Evolutionary conservation across 257 asterid genomes (phyloP).

Genomic region (Mitragyna speciosa): DNA sequence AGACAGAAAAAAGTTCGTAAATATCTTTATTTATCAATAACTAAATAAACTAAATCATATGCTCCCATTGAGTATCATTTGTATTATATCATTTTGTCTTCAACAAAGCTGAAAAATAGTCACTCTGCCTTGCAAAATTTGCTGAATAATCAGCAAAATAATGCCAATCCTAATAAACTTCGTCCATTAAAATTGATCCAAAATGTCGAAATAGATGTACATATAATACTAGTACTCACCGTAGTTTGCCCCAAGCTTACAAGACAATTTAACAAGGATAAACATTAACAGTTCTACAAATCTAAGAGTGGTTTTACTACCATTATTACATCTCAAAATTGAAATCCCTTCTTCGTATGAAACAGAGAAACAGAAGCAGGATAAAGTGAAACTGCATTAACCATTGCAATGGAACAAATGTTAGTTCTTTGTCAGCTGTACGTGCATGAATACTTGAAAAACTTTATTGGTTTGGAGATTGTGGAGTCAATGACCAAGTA

Average conservation of each 20-base stretch:
- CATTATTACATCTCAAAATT: conserved; percentile 16
- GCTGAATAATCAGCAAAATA: neutral
- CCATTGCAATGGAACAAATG: neutral
- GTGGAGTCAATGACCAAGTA: conserved; percentile 60
- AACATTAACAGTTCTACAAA: neutral
- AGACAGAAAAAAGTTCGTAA: too few species aligned
- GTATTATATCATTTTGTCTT: too few species aligned
- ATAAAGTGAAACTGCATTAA: neutral
- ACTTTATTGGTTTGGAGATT: conserved; percentile 65
- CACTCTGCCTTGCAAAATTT: too few species aligned
- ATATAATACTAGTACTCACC: neutral
- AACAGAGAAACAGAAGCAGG: neutral
- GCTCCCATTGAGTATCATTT: too few species aligned
- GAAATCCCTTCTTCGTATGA: conserved; percentile 1
- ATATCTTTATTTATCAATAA: too few species aligned
- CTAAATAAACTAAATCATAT: too few species aligned
- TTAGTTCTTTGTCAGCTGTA: conserved; percentile 40
- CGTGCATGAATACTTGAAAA: conserved; percentile 63
- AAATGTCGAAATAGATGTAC: neutral
- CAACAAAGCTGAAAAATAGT: neutral
- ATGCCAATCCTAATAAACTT: neutral
- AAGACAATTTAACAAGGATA: neutral
- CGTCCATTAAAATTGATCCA: neutral
- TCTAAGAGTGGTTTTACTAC: neutral
- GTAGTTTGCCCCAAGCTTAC: neutral